Evolutionary conservation across 2,329 filamentous ascomycete species (phyloP), one percentile per base, ranked within the genome.

Genomic region (Curvularia hawaiiensis): DNA sequence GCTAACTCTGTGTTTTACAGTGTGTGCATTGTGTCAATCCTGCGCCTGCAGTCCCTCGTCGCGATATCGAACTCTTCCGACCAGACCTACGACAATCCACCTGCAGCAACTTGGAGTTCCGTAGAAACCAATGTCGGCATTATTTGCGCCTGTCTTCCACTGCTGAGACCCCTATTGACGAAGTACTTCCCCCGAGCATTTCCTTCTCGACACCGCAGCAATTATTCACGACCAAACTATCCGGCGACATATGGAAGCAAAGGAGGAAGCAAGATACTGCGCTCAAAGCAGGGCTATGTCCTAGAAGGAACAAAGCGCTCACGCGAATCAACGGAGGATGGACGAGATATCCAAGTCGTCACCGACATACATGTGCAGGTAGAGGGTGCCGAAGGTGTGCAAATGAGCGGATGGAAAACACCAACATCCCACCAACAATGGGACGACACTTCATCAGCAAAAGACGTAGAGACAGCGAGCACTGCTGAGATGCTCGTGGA

Each of bases 21-120:
- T 58, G 72, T 74, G 28, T 74, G 72, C 58, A 51, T 76, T 30
- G 69, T 75, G 2, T 75, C 72, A 1, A 73, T 75, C 24, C 63
- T 76, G 3, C 71, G 73, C 20, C 61, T 76, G 18, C 67, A 72
- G 38, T 69, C 72, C 14, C 70, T 76, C 18, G 62, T 72, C 20
- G 63, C 67, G 7, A 73, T 73, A 18, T 73, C 67, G 20, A 71
- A 74, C 54, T 69, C 64, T 8, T 38, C 6, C 1, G 70, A 74
- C 39, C 65, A 65, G 24, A 72, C 66, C 26, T 75, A 69, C 62
- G 68, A 75, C 45, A 74, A 75, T 50, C 67, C 71, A 2, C 60
- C 67, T 4, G 70, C 71, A 4, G 73, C 71, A 14, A 69, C 66
- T 1, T 75, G 69, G 71, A 65, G 61, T 14, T 64, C 69, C 0